Evolutionary conservation across 768 basidiomycete genomes (phyloP).

Genomic region (Chalciporus sphaerocephalus): DNA sequence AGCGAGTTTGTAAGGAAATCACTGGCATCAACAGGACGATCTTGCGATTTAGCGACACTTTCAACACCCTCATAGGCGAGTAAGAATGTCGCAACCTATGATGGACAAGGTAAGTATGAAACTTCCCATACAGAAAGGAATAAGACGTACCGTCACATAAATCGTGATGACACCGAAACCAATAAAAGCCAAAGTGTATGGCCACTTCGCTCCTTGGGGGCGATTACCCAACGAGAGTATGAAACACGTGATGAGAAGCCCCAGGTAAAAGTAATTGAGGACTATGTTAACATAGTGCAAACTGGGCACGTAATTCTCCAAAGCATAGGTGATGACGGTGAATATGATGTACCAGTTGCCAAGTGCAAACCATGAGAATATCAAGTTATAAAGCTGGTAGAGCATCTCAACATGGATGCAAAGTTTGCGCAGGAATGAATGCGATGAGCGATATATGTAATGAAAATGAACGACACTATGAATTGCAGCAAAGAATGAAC

Average conservation of each 20-base stretch:
- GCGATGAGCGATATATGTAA: constrained; percentile 90
- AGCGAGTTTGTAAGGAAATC: constrained; percentile 74
- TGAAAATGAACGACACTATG: constrained; percentile 91
- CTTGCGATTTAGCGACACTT: constrained; percentile 44
- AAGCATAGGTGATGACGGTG: constrained; percentile 64
- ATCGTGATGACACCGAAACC: constrained; percentile 88
- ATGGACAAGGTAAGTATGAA: constrained; percentile 2
- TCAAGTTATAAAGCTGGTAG: constrained; percentile 84
- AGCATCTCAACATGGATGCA: constrained; percentile 95
- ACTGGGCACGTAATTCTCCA: constrained; percentile 60
- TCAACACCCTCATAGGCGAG: constrained; percentile 80
- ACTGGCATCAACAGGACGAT: constrained; percentile 45
- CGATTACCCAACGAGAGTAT: constrained; percentile 85
- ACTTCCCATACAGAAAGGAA: not conserved
- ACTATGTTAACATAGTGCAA: constrained; percentile 72
- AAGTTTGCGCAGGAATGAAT: constrained; percentile 76
- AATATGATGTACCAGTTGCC: constrained; percentile 94
- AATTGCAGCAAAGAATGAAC: constrained; percentile 96
- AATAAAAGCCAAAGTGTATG: constrained; percentile 79
- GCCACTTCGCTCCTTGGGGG: constrained; percentile 85
- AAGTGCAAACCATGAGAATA: constrained; percentile 90
- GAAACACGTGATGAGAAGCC: constrained; percentile 82
- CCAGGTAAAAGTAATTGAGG: constrained; percentile 84
- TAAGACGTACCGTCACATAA: constrained; percentile 82
- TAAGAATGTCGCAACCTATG: constrained; percentile 69